Evolutionary conservation across 352 stramenopile genomes (phyloP), one percentile per base, ranked within the genome.

Genomic region (Globisporangium nagaii): DNA sequence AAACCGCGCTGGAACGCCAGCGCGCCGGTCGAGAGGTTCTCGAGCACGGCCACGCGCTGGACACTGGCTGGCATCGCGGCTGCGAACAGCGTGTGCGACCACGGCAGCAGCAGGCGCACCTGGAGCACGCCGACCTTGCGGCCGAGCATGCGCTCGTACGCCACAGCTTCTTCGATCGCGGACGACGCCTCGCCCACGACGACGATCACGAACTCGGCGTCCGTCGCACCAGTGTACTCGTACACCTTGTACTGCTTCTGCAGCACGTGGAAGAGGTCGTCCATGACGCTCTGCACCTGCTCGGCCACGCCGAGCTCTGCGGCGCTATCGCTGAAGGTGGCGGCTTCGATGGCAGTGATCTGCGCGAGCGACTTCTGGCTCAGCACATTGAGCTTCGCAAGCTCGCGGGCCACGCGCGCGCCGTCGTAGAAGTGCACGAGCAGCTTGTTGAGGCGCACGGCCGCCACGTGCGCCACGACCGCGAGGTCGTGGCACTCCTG

Each of bases 391-490:
- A 91, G 66, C 63, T 85, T 86, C 52, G 73, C 62, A 25, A 78
- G 57, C 58, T 90, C 76, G n/a, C 67, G 64, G 0, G 75, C 75
- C 11, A 91, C 73, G 51, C 79, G 80, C 28, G 76, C 62, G 24
- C 79, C 79, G 47, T 94, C 84, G 59, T 89, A 94, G 50, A 94
- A 92, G 68, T 91, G 77, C 24, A 94, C 68, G 27, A 88, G 54
- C 24, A 88, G 67, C 58, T 86, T 86, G 45, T 68, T 63, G 25
- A 87, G 69, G 0, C 75, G 71, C 53, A 71, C 52, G 20, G 79
- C 79, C 6, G 75, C 78, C 43, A 94, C 70, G 55, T 94, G 79
- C 3, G 81, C 79, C 19, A 90, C 75, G 9, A 94, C 69, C 0
- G 81, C 78, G 5, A 94, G 52, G 56, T 94, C 84, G 60, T 94